Evolutionary conservation across 73 alveolate species (phyloP).

Genomic region (Uronychia binucleata): DNA sequence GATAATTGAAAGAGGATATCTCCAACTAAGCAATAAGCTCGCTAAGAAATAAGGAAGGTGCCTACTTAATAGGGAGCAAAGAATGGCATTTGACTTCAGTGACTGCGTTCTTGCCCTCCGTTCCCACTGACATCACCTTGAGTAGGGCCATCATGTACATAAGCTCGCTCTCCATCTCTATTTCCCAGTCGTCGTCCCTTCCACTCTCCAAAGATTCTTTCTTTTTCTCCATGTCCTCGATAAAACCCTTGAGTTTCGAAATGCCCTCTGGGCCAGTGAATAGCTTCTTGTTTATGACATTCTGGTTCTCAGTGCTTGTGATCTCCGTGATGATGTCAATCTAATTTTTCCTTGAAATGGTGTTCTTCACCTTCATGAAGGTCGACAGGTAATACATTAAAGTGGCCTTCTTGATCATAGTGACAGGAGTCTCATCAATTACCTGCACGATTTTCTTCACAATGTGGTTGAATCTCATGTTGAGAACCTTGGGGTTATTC

Average conservation of each 20-base stretch:
- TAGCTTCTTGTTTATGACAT: neutral
- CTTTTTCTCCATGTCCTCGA: neutral
- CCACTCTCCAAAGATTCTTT: neutral
- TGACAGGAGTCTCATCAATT: slow-evolving; percentile 4
- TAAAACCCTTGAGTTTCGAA: neutral
- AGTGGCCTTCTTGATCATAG: neutral
- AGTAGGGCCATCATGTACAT: neutral
- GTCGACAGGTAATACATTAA: slow-evolving; percentile 18
- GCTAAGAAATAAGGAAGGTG: neutral
- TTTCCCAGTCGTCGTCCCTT: neutral
- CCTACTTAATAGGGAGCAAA: slow-evolving; percentile 2
- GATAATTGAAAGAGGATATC: slow-evolving; percentile 8
- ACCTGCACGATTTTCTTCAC: slow-evolving; percentile 1
- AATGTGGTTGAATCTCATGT: slow-evolving; percentile 12
- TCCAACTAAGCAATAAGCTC: slow-evolving; percentile 5
- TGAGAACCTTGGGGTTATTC: slow-evolving; percentile 13
- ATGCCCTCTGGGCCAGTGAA: neutral
- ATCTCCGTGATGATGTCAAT: slow-evolving; percentile 29
- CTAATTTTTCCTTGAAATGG: slow-evolving; percentile 1
- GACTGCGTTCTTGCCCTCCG: slow-evolving; percentile 28
- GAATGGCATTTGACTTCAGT: slow-evolving; percentile 32
- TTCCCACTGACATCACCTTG: slow-evolving; percentile 14
- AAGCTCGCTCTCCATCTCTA: slow-evolving; percentile 11
- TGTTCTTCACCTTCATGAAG: slow-evolving; percentile 14
- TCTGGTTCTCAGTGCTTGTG: neutral